These are phyloP conservation scores for Raffaelea arxii DNA, from an alignment of 2,329 filamentous ascomycete species.

Conservation along the genomic window DNA sequence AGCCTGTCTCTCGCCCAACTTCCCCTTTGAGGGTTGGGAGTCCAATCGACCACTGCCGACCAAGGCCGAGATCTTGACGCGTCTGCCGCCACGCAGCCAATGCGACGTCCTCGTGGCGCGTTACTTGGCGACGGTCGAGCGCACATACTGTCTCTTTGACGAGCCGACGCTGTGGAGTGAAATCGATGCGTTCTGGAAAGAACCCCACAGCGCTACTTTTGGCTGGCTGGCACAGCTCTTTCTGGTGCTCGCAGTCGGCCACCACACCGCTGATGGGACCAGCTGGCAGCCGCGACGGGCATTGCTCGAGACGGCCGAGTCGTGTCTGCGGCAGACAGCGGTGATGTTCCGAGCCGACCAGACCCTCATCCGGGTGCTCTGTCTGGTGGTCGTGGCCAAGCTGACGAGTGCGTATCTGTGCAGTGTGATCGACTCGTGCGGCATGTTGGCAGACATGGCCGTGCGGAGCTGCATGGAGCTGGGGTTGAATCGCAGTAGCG, in stretches of 20 bases:
- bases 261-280: not conserved
- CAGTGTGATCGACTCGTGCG: not conserved
- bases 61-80: not conserved
- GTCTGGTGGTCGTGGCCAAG: not conserved
- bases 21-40: not conserved
- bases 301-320: not conserved
- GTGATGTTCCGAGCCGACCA: not conserved
- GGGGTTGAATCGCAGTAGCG: not conserved
- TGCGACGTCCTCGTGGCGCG: not conserved
- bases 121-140: not conserved
- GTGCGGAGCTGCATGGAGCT: not conserved
- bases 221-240: not conserved
- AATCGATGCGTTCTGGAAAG: not conserved
- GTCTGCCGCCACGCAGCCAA: not conserved
- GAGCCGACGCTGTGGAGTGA: not conserved
- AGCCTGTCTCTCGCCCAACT: not conserved
- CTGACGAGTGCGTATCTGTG: not conserved
- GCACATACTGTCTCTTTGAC: not conserved
- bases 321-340: not conserved
- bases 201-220: not conserved
- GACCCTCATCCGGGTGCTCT: not conserved
- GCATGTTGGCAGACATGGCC: not conserved
- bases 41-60: not conserved
- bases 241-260: not conserved
- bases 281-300: not conserved